phyloP scores from a whole-genome alignment of 179 eudicot species.

The Beta corolliflora region DNA sequence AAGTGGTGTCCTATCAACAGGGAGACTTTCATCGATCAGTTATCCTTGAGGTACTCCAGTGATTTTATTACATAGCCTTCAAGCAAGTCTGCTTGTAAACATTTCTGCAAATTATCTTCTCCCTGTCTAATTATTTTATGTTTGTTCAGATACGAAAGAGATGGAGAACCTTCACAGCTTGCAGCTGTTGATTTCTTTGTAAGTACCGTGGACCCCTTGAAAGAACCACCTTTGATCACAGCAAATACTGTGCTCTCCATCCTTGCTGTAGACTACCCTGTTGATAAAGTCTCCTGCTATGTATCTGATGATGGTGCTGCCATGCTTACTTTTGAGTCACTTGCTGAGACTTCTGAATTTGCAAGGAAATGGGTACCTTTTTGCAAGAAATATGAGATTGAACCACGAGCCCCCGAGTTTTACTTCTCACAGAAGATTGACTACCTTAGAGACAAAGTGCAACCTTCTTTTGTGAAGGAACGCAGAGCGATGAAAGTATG shows the following conservation, averaged over 20 bases:
- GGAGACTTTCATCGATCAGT: slow-evolving; percentile 42
- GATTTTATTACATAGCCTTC: neutral
- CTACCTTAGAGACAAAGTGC: slow-evolving; percentile 56
- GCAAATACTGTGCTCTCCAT: slow-evolving; percentile 55
- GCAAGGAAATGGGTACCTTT: slow-evolving; percentile 58
- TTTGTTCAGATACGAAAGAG: slow-evolving; percentile 46
- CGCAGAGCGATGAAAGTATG: slow-evolving; percentile 52
- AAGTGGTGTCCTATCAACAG: slow-evolving; percentile 51
- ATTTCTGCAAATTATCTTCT: neutral
- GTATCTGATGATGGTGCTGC: slow-evolving; percentile 63
- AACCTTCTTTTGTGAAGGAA: slow-evolving; percentile 59
- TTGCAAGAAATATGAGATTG: slow-evolving; percentile 48
- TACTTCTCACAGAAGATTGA: slow-evolving; percentile 59
- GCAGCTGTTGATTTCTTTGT: slow-evolving; percentile 58
- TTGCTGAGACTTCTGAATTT: slow-evolving; percentile 53
- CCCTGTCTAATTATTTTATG: neutral
- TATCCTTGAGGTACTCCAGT: slow-evolving; percentile 40
- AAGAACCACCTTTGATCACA: slow-evolving; percentile 53
- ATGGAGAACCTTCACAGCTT: slow-evolving; percentile 52
- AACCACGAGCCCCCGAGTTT: slow-evolving; percentile 57
- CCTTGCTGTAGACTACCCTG: slow-evolving; percentile 55
- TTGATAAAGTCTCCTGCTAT: slow-evolving; percentile 56
- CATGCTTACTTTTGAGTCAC: slow-evolving; percentile 52
- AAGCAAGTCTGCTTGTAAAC: neutral
- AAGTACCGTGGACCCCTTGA: slow-evolving; percentile 55